A percentile compares a stretch with the other conserved stretches of the same genome.
phyloP scores from a whole-genome alignment of 1,139 yeast genomes.

The Kodamaea anthophila region DNA sequence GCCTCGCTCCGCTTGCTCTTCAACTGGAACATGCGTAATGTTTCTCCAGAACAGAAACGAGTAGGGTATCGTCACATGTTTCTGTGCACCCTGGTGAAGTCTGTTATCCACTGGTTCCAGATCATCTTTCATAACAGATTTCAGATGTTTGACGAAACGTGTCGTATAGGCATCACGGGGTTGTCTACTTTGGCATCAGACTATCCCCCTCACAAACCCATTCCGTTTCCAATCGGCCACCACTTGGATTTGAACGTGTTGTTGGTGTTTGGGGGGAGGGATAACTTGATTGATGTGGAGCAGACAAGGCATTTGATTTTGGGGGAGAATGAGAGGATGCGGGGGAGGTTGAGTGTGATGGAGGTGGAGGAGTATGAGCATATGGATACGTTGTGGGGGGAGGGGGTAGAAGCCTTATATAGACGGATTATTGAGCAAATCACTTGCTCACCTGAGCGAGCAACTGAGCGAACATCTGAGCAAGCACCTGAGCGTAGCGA shows the following conservation, averaged over 20 bases:
- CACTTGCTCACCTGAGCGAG: too few species aligned
- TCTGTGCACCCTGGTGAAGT: slow-evolving; percentile 41
- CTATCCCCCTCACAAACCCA: slow-evolving; percentile 40
- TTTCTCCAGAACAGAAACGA: slow-evolving; percentile 27
- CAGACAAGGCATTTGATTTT: slow-evolving; percentile 22
- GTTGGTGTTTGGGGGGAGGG: slow-evolving; percentile 36
- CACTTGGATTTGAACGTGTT: slow-evolving; percentile 40
- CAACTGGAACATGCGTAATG: slow-evolving; percentile 37
- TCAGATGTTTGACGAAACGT: slow-evolving; percentile 46
- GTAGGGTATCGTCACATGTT: slow-evolving; percentile 45
- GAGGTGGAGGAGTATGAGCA: slow-evolving; percentile 27
- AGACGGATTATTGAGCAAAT: too few species aligned
- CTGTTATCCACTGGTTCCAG: slow-evolving; percentile 45
- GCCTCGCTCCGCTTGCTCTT: slow-evolving; percentile 29
- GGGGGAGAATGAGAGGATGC: slow-evolving; percentile 23
- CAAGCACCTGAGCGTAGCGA: too few species aligned
- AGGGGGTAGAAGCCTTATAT: too few species aligned
- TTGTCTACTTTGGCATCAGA: slow-evolving; percentile 16
- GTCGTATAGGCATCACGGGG: slow-evolving; percentile 27
- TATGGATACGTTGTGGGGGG: slow-evolving; percentile 33
- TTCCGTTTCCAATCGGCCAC: slow-evolving; percentile 43
- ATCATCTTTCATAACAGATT: slow-evolving; percentile 36
- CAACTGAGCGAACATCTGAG: too few species aligned
- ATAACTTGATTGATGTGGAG: slow-evolving; percentile 37
- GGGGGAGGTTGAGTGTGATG: slow-evolving; percentile 15